Base-by-base conservation (phyloP, 176 grass and related monocot species). In the Stipa capillata region DNA sequence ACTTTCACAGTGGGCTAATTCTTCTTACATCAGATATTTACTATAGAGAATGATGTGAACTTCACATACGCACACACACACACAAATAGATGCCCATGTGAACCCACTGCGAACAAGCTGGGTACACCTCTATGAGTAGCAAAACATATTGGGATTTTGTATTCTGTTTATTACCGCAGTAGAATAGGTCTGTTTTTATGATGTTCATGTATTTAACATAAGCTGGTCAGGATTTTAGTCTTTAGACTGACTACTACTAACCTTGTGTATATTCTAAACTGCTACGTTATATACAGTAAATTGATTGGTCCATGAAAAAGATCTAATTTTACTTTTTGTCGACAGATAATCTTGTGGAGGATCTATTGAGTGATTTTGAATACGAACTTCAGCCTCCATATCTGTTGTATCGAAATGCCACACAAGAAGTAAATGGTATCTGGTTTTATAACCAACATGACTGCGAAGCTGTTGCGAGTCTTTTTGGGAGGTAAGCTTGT, bases 391-490 rank as follows among this genome's bases (percentile, higher is more conserved):
- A 97, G 60, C 91, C 91, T 71, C 94, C 94, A 40, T 94, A 97
- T 92, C 72, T 97, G 39, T 76, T 94, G 53, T 94, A 97, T 55
- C 85, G 89, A 27, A 97, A 97, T 92, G 94, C 91, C 13, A 75
- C 89, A 65, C 91, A 94, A 74, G 89, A 97, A 85, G 91, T 92
- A 62, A 91, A 94, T 88, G 94, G 89, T 54, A 92, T 97, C 69
- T 97, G 94, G 94, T 97, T 97, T 89, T 97, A 97, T 72, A 94
- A 90, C n/a, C 85, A 90, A 76, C 67, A 86, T 36, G 91, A 97
- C 52, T 97, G 87, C 27, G 87, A 94, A 84, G 85, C 94, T 84
- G 84, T 92, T 44, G 84, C 91, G 1, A 92, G 86, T 81, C 72
- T 97, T 76, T 97, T 97, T 76, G 85, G 76, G 70, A 94, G 91